Conservation (phyloP, 441 rosid genomes). For the Biscutella auriculata region DNA sequence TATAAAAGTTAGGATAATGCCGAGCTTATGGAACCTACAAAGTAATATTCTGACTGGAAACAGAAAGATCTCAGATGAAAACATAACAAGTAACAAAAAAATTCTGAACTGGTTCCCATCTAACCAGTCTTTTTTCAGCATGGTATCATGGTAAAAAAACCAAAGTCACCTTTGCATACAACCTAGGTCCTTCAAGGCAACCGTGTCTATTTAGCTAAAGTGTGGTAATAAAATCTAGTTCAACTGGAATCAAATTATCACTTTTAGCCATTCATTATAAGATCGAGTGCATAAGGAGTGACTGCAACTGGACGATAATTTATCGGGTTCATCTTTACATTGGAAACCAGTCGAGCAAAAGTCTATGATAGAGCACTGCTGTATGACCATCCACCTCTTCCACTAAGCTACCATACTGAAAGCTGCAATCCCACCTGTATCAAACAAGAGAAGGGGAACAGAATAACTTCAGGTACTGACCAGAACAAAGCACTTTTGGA, state of each 20-base stretch:
- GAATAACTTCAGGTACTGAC: slow-evolving; percentile 6
- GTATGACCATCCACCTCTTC: slow-evolving; percentile 99
- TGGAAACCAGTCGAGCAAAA: slow-evolving; percentile 97
- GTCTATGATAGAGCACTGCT: slow-evolving; percentile 87
- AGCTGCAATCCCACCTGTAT: slow-evolving; percentile 99
- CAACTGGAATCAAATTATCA: background rate
- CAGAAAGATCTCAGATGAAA: background rate
- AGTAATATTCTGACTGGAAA: background rate
- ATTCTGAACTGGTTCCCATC: too few relatives aligned
- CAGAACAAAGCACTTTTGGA: background rate
- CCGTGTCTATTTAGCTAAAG: background rate
- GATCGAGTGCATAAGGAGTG: background rate
- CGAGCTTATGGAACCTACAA: background rate
- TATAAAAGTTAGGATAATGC: background rate
- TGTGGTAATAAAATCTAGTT: background rate
- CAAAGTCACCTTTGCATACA: background rate
- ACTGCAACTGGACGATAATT: background rate
- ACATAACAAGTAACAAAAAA: too few relatives aligned
- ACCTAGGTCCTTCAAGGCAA: background rate
- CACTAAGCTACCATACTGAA: slow-evolving; percentile 86
- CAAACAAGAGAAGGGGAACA: slow-evolving; percentile 9
- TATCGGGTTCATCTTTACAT: slow-evolving; percentile 36
- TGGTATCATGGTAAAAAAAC: background rate
- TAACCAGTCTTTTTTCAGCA: too few relatives aligned
- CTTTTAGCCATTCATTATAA: background rate